Percentiles rank a stretch among this genome's conserved stretches.
Evolutionary conservation across 495 filamentous ascomycete genomes (phyloP).

Genomic region (Annulohypoxylon moriforme): DNA sequence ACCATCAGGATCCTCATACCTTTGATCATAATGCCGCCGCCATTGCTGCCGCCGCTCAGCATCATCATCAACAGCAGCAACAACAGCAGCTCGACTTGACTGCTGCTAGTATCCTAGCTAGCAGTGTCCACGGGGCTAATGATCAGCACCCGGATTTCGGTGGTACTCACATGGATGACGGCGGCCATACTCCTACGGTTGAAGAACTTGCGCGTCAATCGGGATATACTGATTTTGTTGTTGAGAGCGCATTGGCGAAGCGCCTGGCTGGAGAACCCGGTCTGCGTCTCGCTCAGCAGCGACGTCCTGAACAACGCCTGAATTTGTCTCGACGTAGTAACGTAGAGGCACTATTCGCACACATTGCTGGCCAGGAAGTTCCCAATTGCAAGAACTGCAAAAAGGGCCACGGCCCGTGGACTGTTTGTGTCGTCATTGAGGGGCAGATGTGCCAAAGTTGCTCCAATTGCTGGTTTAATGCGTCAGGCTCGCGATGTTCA

Average conservation of each 20-base stretch:
- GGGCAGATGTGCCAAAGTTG: constrained; percentile 65
- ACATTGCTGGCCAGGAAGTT: constrained; percentile 58
- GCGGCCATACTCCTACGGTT: constrained; percentile 50
- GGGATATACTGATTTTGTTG: constrained; percentile 54
- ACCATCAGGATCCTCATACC: constrained; percentile 37
- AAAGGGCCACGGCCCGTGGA: constrained; percentile 64
- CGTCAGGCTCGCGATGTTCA: constrained; percentile 61
- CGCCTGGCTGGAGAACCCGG: constrained; percentile 57
- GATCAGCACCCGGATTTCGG: constrained; percentile 48
- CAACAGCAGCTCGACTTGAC: constrained; percentile 47
- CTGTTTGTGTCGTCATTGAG: constrained; percentile 58
- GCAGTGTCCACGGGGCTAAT: constrained; percentile 41
- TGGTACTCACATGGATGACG: constrained; percentile 35
- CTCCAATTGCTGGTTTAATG: constrained; percentile 66
- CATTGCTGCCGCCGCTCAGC: constrained; percentile 49
- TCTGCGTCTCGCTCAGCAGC: constrained; percentile 57
- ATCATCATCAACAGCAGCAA: constrained; percentile 44
- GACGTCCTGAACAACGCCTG: constrained; percentile 57
- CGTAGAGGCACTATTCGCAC: constrained; percentile 62
- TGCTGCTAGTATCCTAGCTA: constrained; percentile 48
- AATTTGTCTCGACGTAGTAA: constrained; percentile 61
- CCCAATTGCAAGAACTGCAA: constrained; percentile 63
- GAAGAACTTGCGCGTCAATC: constrained; percentile 56
- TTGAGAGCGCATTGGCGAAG: constrained; percentile 62
- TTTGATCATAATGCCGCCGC: constrained; percentile 53